phyloP scores from a whole-genome alignment of 768 basidiomycete genomes.

The Hortiboletus campestris region DNA sequence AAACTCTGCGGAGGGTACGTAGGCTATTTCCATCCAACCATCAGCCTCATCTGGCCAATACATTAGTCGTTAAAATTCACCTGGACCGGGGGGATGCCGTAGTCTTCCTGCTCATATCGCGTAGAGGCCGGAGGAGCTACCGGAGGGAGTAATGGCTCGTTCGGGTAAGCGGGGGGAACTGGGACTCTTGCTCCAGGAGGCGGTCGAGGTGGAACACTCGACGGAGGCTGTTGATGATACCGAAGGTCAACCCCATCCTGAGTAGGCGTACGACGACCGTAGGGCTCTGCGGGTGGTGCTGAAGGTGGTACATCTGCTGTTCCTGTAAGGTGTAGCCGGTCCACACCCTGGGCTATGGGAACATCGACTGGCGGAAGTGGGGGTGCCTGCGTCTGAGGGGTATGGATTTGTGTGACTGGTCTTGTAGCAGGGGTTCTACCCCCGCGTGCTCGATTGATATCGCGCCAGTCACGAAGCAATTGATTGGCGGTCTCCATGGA shows the following conservation, averaged over 20 bases:
- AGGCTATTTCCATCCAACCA: constrained; percentile 9
- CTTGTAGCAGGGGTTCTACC: constrained; percentile 41
- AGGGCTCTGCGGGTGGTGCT: constrained; percentile 18
- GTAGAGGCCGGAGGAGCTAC: constrained; percentile 8
- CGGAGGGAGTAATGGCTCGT: constrained; percentile 32
- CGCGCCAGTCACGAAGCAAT: constrained; percentile 84
- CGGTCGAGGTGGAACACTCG: constrained; percentile 34
- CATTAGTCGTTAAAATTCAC: constrained; percentile 9
- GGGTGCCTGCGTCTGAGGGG: constrained; percentile 31
- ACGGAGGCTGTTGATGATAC: constrained; percentile 37
- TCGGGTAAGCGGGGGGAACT: constrained; percentile 34
- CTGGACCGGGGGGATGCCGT: constrained; percentile 20
- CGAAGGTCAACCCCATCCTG: constrained; percentile 42
- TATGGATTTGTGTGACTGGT: constrained; percentile 34
- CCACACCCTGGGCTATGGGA: constrained; percentile 38
- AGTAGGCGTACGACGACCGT: constrained; percentile 25
- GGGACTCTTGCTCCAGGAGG: constrained; percentile 39
- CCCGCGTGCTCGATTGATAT: constrained; percentile 76
- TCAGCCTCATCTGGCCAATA: constrained; percentile 3
- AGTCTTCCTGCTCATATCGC: constrained; percentile 33
- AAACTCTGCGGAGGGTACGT: constrained; percentile 26
- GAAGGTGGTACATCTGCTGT: constrained; percentile 36
- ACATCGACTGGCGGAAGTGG: constrained; percentile 34
- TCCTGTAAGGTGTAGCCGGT: constrained; percentile 44
- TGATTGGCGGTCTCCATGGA: constrained; percentile 99